Conservation (phyloP, 305 asterid species). For the Withania somnifera region DNA sequence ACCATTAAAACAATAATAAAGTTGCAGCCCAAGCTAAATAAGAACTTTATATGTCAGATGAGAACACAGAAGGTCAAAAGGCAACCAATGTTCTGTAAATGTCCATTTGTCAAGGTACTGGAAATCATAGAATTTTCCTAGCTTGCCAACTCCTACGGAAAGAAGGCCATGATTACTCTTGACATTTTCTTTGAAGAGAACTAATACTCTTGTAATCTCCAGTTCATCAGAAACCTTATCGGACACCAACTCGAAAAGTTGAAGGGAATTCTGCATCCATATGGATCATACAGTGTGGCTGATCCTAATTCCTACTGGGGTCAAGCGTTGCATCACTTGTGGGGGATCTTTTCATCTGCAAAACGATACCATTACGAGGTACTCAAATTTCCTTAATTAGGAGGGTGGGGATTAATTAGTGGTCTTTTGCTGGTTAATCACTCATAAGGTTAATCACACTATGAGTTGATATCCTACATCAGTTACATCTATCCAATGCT, state of each 20-base stretch:
- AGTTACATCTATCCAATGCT: not conserved
- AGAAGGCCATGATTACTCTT: not conserved
- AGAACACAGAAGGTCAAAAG: slow-evolving; percentile 35
- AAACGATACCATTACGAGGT: slow-evolving; percentile 74
- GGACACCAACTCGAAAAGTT: slow-evolving; percentile 19
- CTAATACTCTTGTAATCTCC: not conserved
- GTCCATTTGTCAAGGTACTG: slow-evolving; percentile 63
- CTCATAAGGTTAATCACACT: not conserved
- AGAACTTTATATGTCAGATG: slow-evolving; percentile 30
- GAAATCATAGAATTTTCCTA: not conserved
- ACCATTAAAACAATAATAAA: not conserved
- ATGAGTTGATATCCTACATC: not conserved
- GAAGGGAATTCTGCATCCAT: slow-evolving; percentile 29
- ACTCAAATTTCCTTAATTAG: slow-evolving; percentile 1
- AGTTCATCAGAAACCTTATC: slow-evolving; percentile 29
- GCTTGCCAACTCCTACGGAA: not conserved
- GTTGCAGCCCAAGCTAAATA: not conserved
- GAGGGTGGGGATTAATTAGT: not conserved
- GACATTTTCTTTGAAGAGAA: not conserved
- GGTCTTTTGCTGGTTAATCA: not conserved
- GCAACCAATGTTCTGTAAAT: slow-evolving; percentile 40
- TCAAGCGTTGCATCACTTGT: slow-evolving; percentile 20
- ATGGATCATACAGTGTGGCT: slow-evolving; percentile 19
- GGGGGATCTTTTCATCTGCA: slow-evolving; percentile 29
- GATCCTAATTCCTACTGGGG: slow-evolving; percentile 27